Base-by-base conservation (phyloP, 257 asterid species). In the Salvia hispanica region DNA sequence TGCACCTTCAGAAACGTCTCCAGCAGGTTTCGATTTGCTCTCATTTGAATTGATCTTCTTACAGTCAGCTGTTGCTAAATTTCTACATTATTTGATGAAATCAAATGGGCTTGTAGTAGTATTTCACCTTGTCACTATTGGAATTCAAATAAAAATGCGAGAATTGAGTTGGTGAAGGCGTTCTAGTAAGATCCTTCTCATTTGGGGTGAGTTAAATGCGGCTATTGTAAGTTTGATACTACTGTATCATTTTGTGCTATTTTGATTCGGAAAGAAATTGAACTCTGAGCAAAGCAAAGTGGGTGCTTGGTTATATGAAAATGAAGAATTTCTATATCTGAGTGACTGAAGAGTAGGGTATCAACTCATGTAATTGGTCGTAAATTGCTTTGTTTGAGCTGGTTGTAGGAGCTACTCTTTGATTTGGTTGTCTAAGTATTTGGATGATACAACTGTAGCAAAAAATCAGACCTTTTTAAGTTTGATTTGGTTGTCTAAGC, bases 1-100 rank as follows among this genome's bases (percentile, higher is more conserved):
- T 92, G 36, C 84, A 81, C 75, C 78, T 90, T 72, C 93, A 92
- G 72, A 86, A 86, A 64, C 87, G 84, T 60, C 85, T 88, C 59
- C 87, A 92, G 64, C 80, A 77, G 90, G 98, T 92, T 56, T 44
- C 43, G 7, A 5, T 57, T 42, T 63, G 7, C 12, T 47, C 8
- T 55, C 6, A 16, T 21, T 45, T 11, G 3, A 36, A 13, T 64
- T 21, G 5, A 43, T 54, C n/a, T 55, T 51, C 31, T 25, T 15
- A 45, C 46, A 21, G 56, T 37, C 54, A 34, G 45, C 9, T 36
- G 1, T 14, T 34, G 43, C n/a, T 12, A 2, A 8, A 40, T 10
- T 25, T 25, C 31, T 48, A 13, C 36, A 12, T 21, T 7, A 5
- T 25, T 39, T 15, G 12, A 12, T 36, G 45, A 34, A 40, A 52